phyloP scores from a whole-genome alignment of 1,284 basidiomycete genomes.

The Cerioporus squamosus region DNA sequence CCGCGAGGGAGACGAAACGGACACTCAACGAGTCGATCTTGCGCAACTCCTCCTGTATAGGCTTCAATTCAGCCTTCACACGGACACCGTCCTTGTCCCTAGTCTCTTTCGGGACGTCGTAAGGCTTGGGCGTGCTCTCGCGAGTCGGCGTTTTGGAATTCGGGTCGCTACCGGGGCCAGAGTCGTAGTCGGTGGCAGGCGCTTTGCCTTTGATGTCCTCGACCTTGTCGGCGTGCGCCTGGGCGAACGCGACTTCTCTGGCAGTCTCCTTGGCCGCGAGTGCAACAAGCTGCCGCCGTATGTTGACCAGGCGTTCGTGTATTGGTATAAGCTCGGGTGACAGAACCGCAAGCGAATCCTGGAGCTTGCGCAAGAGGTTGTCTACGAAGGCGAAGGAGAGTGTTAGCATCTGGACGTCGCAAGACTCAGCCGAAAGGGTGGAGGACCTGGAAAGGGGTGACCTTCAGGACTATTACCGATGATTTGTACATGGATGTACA shows the following conservation, averaged over 20 bases:
- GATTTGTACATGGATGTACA: neutral
- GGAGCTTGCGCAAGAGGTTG: slow-evolving; percentile 73
- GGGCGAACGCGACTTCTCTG: slow-evolving; percentile 26
- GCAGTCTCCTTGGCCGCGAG: slow-evolving; percentile 75
- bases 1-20: slow-evolving; percentile 31
- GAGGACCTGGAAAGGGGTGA: slow-evolving; percentile 22
- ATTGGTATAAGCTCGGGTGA: slow-evolving; percentile 88
- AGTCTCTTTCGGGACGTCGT: slow-evolving; percentile 60
- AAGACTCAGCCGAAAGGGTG: slow-evolving; percentile 4
- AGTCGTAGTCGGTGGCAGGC: slow-evolving; percentile 10
- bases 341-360: slow-evolving; percentile 85
- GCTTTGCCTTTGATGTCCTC: slow-evolving; percentile 16
- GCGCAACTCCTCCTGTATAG: slow-evolving; percentile 90
- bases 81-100: slow-evolving; percentile 77
- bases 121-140: slow-evolving; percentile 33
- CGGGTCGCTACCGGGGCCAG: slow-evolving; percentile 14
- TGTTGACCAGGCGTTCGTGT: slow-evolving; percentile 87
- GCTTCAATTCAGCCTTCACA: slow-evolving; percentile 84
- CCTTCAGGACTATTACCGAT: slow-evolving; percentile 16
- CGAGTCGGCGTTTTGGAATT: slow-evolving; percentile 37
- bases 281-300: slow-evolving; percentile 89
- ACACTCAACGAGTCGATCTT: slow-evolving; percentile 92
- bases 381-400: slow-evolving; percentile 49
- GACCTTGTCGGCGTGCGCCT: slow-evolving; percentile 10
- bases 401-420: slow-evolving; percentile 11